A percentile compares a stretch with the other conserved stretches of the same genome.
These are phyloP conservation scores for Melaleuca quinquenervia DNA, from an alignment of 345 rosid species.

Conservation along the genomic window DNA sequence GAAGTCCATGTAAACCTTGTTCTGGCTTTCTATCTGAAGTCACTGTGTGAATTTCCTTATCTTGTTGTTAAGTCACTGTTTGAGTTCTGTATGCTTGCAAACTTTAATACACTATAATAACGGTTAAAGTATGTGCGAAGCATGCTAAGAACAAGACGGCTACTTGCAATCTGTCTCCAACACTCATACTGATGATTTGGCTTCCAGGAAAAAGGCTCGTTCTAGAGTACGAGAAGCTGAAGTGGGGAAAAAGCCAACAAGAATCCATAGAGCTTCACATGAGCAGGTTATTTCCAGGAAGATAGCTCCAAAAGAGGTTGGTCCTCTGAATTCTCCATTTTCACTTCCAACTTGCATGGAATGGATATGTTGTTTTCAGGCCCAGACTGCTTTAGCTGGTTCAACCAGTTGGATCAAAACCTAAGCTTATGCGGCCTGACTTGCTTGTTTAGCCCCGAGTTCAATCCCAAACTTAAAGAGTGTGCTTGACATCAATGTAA, in stretches of 20 bases:
- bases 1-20: neutral
- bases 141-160: neutral
- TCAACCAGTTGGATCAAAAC: neutral
- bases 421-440: neutral
- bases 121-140: neutral
- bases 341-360: neutral
- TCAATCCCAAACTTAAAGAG: neutral
- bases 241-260: neutral
- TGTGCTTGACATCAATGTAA: neutral
- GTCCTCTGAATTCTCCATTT: neutral
- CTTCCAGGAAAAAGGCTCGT: slow-evolving; percentile 5
- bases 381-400: neutral
- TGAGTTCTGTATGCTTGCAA: neutral
- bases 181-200: neutral
- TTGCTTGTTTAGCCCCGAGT: neutral
- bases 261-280: neutral
- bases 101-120: neutral
- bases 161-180: neutral
- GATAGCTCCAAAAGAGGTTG: slow-evolving; percentile 3
- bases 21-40: neutral
- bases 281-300: neutral
- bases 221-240: slow-evolving; percentile 1
- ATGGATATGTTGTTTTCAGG: neutral
- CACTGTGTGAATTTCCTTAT: neutral
- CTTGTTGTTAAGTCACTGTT: neutral